phyloP scores from a whole-genome alignment of 176 grass and related monocot genomes.

The Echinochloa phyllopogon region DNA sequence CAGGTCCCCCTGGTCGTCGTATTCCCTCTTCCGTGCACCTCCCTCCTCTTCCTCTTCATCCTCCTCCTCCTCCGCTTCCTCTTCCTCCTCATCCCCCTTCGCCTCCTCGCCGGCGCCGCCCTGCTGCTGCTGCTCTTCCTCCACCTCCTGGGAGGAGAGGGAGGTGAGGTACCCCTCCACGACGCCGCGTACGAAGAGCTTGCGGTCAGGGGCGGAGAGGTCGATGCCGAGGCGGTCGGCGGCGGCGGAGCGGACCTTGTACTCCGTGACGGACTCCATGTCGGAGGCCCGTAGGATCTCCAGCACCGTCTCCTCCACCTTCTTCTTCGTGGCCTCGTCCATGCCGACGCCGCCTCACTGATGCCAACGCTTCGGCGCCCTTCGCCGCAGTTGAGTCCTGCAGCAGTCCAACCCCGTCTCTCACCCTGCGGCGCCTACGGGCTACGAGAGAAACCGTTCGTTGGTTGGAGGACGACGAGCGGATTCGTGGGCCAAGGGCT shows the following conservation, averaged over 20 bases:
- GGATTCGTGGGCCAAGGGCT: background rate
- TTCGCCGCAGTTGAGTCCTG: slow-evolving; percentile 14
- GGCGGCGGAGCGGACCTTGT: slow-evolving; percentile 67
- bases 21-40: slow-evolving; percentile 43
- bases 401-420: background rate
- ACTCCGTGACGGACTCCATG: slow-evolving; percentile 69
- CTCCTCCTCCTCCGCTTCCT: slow-evolving; percentile 35
- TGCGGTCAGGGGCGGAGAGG: slow-evolving; percentile 65
- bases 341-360: slow-evolving; percentile 23
- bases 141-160: slow-evolving; percentile 32
- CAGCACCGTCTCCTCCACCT: slow-evolving; percentile 72
- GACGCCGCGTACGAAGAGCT: slow-evolving; percentile 67
- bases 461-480: background rate
- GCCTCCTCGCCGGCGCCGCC: slow-evolving; percentile 12
- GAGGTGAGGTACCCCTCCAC: slow-evolving; percentile 69
- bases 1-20: slow-evolving; percentile 80
- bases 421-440: too few relatives aligned
- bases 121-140: background rate
- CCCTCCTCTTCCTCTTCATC: slow-evolving; percentile 26
- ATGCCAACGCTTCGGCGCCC: background rate
- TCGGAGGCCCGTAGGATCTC: slow-evolving; percentile 71
- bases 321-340: slow-evolving; percentile 61
- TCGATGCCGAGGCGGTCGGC: slow-evolving; percentile 74
- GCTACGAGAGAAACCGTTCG: background rate
- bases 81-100: slow-evolving; percentile 21